Percentiles rank a stretch among this genome's conserved stretches.
phyloP scores from a whole-genome alignment of 768 basidiomycete genomes.

The Xerocomus brunneocitrinus region DNA sequence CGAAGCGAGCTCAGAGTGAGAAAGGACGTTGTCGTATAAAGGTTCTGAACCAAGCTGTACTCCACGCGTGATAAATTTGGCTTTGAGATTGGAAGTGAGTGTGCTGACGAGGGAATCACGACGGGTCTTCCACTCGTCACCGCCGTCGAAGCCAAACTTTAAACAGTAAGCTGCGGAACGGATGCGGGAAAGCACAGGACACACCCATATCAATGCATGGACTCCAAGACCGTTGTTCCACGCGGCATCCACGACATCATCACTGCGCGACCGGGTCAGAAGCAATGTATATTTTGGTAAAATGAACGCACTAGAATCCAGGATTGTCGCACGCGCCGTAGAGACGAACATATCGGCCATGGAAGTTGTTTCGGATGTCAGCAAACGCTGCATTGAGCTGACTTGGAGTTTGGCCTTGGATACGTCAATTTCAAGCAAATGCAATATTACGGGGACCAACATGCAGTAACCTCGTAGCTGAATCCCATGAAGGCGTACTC shows the following conservation, averaged over 20 bases:
- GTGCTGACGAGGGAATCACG: conserved; percentile 48
- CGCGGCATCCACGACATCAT: conserved; percentile 63
- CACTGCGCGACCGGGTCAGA: conserved; percentile 26
- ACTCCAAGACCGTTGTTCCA: conserved; percentile 67
- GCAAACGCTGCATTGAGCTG: conserved; percentile 52
- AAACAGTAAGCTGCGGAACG: not conserved
- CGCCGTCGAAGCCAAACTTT: conserved; percentile 37
- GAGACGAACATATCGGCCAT: conserved; percentile 59
- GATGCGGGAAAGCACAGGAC: conserved; percentile 7
- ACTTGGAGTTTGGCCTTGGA: conserved; percentile 51
- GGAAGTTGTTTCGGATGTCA: conserved; percentile 55
- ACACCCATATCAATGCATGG: conserved; percentile 70
- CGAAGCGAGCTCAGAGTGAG: conserved; percentile 42
- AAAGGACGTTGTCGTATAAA: conserved; percentile 53
- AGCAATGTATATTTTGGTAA: conserved; percentile 13
- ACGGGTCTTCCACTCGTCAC: conserved; percentile 48
- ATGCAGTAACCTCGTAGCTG: conserved; percentile 67
- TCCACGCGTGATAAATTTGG: conserved; percentile 59
- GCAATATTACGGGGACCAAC: conserved; percentile 33
- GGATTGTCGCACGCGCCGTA: conserved; percentile 39
- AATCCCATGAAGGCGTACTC: conserved; percentile 79
- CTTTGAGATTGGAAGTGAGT: conserved; percentile 56
- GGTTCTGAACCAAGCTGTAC: conserved; percentile 74
- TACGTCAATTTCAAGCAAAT: not conserved
- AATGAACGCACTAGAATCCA: conserved; percentile 35